phyloP scores from a whole-genome alignment of 306 rosid genomes.

The Psophocarpus tetragonolobus region DNA sequence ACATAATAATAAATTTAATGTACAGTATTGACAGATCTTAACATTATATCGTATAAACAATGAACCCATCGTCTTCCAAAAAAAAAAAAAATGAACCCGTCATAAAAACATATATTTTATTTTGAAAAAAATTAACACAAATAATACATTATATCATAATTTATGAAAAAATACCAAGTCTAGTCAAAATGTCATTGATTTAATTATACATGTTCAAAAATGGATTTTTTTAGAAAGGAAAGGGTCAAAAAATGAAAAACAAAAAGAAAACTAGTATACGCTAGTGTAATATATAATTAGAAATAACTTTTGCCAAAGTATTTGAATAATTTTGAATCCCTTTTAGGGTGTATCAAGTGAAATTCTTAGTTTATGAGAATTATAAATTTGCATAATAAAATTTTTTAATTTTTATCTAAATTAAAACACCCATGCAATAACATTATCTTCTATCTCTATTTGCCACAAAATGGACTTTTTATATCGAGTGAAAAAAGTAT shows the following conservation, averaged over 20 bases:
- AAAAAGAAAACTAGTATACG: background rate
- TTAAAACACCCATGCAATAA: background rate
- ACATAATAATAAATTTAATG: background rate
- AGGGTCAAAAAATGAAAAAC: no score
- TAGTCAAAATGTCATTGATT: no score
- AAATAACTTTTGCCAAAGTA: background rate
- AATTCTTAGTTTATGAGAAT: background rate
- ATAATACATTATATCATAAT: background rate
- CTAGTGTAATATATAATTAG: background rate
- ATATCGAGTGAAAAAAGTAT: no score
- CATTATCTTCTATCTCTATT: no score
- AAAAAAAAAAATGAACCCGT: background rate
- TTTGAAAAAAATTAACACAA: no score
- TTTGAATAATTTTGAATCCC: background rate
- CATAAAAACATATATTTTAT: no score
- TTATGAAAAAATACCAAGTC: background rate
- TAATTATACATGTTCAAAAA: background rate
- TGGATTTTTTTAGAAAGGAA: background rate
- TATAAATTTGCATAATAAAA: background rate
- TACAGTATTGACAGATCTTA: background rate
- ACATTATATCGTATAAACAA: background rate
- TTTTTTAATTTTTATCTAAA: no score
- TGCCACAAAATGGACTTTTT: no score
- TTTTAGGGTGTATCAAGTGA: background rate
- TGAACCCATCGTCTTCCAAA: background rate